These are phyloP conservation scores for Phialophora chinensis DNA, from an alignment of 2,329 filamentous ascomycete species.

Conservation along the genomic window DNA sequence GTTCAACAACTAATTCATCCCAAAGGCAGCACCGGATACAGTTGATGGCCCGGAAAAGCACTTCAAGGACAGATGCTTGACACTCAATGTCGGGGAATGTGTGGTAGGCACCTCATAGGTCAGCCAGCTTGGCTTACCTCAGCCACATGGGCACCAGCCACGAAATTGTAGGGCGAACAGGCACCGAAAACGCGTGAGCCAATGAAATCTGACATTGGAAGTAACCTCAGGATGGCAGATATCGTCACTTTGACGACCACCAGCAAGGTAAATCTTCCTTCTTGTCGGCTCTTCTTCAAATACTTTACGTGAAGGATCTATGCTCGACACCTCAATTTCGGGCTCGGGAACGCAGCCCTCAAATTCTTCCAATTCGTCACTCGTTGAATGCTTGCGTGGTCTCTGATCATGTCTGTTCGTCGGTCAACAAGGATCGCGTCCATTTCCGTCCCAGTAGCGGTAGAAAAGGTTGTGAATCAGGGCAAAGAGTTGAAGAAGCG, in stretches of 20 bases:
- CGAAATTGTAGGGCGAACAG: conserved; percentile 15
- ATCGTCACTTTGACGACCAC: conserved; percentile 15
- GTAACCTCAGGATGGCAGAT: conserved; percentile 14
- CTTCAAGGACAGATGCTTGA: background rate
- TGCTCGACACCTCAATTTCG: background rate
- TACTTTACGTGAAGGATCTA: background rate
- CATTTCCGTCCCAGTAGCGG: background rate
- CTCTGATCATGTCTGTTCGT: conserved; percentile 33
- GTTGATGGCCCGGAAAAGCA: background rate
- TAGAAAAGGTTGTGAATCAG: background rate
- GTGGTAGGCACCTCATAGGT: conserved; percentile 3
- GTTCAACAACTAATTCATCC: background rate
- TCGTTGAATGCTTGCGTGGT: conserved; percentile 29
- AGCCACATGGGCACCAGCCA: conserved; percentile 22
- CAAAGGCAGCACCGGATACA: background rate
- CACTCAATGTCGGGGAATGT: background rate
- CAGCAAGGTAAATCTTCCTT: background rate
- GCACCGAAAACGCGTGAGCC: conserved; percentile 21
- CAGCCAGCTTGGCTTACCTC: conserved; percentile 30
- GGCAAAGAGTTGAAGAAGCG: conserved; percentile 36
- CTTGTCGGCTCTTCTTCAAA: background rate
- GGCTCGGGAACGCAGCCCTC: background rate
- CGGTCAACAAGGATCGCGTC: conserved; percentile 34
- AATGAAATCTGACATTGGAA: conserved; percentile 7
- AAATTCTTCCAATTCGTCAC: background rate